Evolutionary conservation across 2,329 filamentous ascomycete species (phyloP).

Genomic region (Chaetomiaceae sp.): DNA sequence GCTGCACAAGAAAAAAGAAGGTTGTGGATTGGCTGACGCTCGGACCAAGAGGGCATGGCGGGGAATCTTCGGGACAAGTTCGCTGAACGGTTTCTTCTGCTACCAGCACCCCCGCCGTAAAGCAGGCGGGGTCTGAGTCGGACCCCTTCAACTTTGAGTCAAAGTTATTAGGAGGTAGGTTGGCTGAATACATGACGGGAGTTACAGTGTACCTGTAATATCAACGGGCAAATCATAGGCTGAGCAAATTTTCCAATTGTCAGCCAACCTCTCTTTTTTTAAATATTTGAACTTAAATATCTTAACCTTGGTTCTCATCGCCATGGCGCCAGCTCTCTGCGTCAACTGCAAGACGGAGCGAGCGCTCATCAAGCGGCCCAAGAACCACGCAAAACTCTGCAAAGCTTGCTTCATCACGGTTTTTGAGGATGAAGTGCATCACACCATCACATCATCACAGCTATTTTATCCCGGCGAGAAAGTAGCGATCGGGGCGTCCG

Average conservation of each 20-base stretch:
- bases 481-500: slow-evolving; percentile 91
- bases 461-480: slow-evolving; percentile 81
- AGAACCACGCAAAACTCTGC: slow-evolving; percentile 92
- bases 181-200: no score
- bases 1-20: slow-evolving; percentile 23
- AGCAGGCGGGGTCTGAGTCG: no score
- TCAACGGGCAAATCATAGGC: background rate
- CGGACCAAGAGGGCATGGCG: slow-evolving; percentile 24
- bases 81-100: no score
- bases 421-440: slow-evolving; percentile 91
- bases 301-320: background rate
- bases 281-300: no score
- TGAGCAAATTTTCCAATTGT: background rate
- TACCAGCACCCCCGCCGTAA: background rate
- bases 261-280: no score
- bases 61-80: slow-evolving; percentile 25
- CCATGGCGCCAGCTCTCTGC: slow-evolving; percentile 75
- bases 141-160: slow-evolving; percentile 2
- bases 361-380: slow-evolving; percentile 87
- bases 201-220: no score
- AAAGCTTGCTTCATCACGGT: slow-evolving; percentile 78
- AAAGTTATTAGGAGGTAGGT: no score
- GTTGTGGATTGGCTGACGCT: slow-evolving; percentile 25
- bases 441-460: slow-evolving; percentile 77
- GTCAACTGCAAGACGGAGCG: slow-evolving; percentile 70